Evolutionary conservation across 176 grass and related monocot genomes (phyloP), one percentile per base, ranked within the genome.

Genomic region (bread wheat (Triticum aestivum)): DNA sequence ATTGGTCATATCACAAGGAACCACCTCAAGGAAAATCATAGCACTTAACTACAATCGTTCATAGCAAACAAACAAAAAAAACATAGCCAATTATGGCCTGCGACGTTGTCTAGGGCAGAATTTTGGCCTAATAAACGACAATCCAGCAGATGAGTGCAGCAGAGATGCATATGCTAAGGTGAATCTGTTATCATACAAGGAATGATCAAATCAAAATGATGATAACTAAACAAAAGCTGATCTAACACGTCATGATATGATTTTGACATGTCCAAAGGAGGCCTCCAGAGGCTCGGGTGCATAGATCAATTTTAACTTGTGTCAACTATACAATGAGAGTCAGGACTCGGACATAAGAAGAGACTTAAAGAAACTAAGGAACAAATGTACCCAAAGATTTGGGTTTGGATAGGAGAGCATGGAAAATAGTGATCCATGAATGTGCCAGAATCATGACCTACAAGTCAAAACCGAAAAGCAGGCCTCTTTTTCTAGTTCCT

Each of bases 31-130:
- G 62, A 75, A 89, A 76, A 34, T 1, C 0, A 0, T 61, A 70
- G 37, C 35, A 45, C 39, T 3, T 29, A 82, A 75, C 29, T 70
- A 17, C 41, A 66, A 44, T 63, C 51, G 58, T 12, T 79, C 42
- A 87, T 47, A 74, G 30, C 5, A 78, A 86, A 83, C 74, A 90
- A 73, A 35, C 10, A 82, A 34, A 59, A 59, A 47, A 54, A 26
- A 71, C 17, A 37, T 33, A 75, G 23, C 15, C 23, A 63, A 14
- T 45, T 63, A 61, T 21, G 24, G 73, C 73, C 24, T 52, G 44
- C 9, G 44, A 75, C 17, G 23, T 52, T 75, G 26, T 30, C 17
- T 32, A 24, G 73, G 1, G 14, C 44, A 75, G 14, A 75, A 75
- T 30, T 45, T 30, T 75, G 73, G 26, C 24, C 72, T 75, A 29